Base-by-base conservation (phyloP, 73 alveolate species). In the Paraurostyla sp. region DNA sequence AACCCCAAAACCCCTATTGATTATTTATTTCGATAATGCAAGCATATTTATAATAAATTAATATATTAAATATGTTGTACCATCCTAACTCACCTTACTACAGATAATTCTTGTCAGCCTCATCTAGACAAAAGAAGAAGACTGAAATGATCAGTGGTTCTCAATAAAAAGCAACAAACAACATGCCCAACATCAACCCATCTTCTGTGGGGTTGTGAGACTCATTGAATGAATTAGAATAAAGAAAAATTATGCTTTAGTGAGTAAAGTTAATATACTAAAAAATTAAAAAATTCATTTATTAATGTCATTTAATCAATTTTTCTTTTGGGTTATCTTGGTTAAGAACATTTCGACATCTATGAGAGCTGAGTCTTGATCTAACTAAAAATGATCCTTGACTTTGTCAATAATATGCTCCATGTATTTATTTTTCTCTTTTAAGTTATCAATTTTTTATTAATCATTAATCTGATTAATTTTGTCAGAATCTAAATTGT, bases 121-220 rank as follows among this genome's bases (percentile, higher is more conserved):
- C 87, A 20, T 16, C 69, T n/a, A 73, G 29, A 50, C 32, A 23
- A 32, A 73, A 33, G 52, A 73, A 73, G 73, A 73, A 45, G 71
- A 57, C 16, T 29, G 80, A 45, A 16, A 50, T 48, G 87, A 45
- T 48, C 73, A 29, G 49, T 7, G 87, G 73, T 13, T 11, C 63
- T 23, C 62, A 25, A 15, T 56, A 48, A 1, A 73, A 73, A 50
- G 42, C 82, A 15, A 22, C 82, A 33, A 40, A 32, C 58, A 73
- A 22, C 87, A 73, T 73, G 87, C 87, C 87, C 32, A 73, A 50
- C 50, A 48, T 73, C 33, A 73, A 73, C 87, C 87, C 87, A n/a
- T 16, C 56, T 46, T 73, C 87, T 43, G 87, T 73, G 23, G 87
- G 87, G 46, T 56, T 73, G 51, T 73, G 87, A 73, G 58, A 38